Base-by-base conservation (phyloP, 2,329 filamentous ascomycete genomes). In the Laburnicola sp. region DNA sequence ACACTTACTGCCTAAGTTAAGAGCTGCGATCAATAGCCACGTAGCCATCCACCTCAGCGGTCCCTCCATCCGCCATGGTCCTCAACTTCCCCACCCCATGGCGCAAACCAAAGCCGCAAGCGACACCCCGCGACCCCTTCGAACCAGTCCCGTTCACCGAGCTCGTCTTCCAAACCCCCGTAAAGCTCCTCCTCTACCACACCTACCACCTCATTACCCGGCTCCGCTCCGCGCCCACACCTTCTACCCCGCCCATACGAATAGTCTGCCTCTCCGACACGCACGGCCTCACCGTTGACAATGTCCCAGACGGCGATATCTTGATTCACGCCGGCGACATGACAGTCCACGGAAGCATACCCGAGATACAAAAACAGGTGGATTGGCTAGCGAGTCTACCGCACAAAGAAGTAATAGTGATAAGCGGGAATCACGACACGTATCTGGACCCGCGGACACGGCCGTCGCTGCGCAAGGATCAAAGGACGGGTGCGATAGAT, bases 241-340 rank as follows among this genome's bases (percentile, higher is more conserved):
- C 86, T 6, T 80, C 84, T 48, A 77, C 76, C 49, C 77, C 76
- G 1, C 75, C 82, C 5, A 83, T 97, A 66, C 85, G 86, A 53
- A 81, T 97, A 25, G 89, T 97, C 57, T 96, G 90, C 74, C 84
- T 97, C 57, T 93, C 91, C 7, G 93, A 97, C 74, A 97, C 93
- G 0, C 93, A 97, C 75, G 84, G 83, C 53, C 78, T 81, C 36
- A 79, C 79, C 7, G 75, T 83, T 6, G 62, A 72, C 16, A 62
- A 78, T n/a, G 78, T 95, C 0, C 91, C 91, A 0, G 74, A 81
- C 7, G 92, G 91, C 49, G 91, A 97, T 70, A 78, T 97, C 22
- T 82, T 97, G 42, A 88, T 97, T 62, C 93, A 97, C 68, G 89
- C 91, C 2, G 93, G 93, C 32, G 93, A 97, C 74, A 78, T 96